Base-by-base conservation (phyloP, 805 yeast genomes). In the Wickerhamiella brachini region DNA sequence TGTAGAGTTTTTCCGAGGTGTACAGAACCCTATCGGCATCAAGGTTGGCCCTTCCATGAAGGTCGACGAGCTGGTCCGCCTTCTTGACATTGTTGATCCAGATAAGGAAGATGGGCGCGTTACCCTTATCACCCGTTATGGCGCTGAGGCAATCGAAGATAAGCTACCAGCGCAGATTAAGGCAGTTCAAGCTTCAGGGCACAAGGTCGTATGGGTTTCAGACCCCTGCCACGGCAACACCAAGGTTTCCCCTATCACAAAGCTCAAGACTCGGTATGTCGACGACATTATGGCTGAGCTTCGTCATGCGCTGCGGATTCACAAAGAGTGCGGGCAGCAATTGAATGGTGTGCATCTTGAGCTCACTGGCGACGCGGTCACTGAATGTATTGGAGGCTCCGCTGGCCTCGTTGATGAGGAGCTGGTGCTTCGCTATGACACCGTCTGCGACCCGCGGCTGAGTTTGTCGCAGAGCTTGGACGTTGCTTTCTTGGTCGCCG, bases 141-240 rank as follows among this genome's bases (percentile, higher is more conserved):
- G 74, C 3, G 65, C 68, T 3, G 63, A 54, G 45, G 66, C 67
- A 54, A 65, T 70, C 44, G 58, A 55, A 42, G 58, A 57, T 13
- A 52, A 62, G 50, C 64, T 70, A n/a, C 73, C 73, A 1, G 58
- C 57, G 4, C 74, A 70, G 39, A 70, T 70, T 47, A 44, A 55
- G 48, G 73, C 73, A 1, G 73, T 70, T 10, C 56, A 62, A 51
- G 49, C 54, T 22, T 61, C 72, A 1, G 65, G 65, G 7, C 74
- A 70, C 59, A 62, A 60, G 51, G 71, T 67, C 3, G 74, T 71
- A 20, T 70, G 74, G 74, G 66, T 70, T 51, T 67, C 68, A 17
- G 74, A 70, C 52, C 74, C 74, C 1, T 71, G 74, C 60, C 74
- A 70, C 45, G 74, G 74, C 4, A 70, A 70, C 56, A 70, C 74